phyloP scores from a whole-genome alignment of 768 basidiomycete species.

The Stropharia rugosoannulata region DNA sequence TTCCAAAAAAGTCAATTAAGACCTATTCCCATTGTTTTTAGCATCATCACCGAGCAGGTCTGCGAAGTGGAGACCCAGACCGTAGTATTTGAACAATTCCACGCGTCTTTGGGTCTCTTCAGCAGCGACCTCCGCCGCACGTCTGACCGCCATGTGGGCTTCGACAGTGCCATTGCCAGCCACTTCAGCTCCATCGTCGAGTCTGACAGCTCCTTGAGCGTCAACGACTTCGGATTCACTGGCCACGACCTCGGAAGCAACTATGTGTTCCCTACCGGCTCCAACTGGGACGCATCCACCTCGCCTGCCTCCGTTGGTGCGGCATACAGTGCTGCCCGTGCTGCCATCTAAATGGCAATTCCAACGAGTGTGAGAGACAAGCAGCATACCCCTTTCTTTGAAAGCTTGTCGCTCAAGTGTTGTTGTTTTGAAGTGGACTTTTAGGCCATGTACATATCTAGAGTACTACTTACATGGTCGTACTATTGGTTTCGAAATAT shows the following conservation, averaged over 20 bases:
- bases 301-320: slow-evolving; percentile 30
- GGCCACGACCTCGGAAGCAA: slow-evolving; percentile 37
- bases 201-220: slow-evolving; percentile 34
- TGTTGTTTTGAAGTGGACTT: slow-evolving; percentile 10
- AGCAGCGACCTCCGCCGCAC: slow-evolving; percentile 36
- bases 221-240: slow-evolving; percentile 37
- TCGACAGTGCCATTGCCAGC: slow-evolving; percentile 32
- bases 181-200: slow-evolving; percentile 33
- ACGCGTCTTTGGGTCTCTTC: slow-evolving; percentile 35
- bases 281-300: slow-evolving; percentile 36
- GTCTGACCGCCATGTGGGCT: slow-evolving; percentile 36
- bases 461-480: slow-evolving; percentile 14
- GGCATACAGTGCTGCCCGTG: slow-evolving; percentile 29
- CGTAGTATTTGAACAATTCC: slow-evolving; percentile 41
- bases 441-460: slow-evolving; percentile 13
- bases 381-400: slow-evolving; percentile 9
- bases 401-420: slow-evolving; percentile 10
- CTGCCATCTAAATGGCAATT: slow-evolving; percentile 18
- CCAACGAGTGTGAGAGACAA: slow-evolving; percentile 5
- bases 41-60: slow-evolving; percentile 43
- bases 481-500: slow-evolving; percentile 11
- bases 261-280: slow-evolving; percentile 32
- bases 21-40: slow-evolving; percentile 9
- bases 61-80: slow-evolving; percentile 50
- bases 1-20: neutral